Conservation (phyloP, 352 stramenopile species). For the Phytophthora tentaculata region DNA sequence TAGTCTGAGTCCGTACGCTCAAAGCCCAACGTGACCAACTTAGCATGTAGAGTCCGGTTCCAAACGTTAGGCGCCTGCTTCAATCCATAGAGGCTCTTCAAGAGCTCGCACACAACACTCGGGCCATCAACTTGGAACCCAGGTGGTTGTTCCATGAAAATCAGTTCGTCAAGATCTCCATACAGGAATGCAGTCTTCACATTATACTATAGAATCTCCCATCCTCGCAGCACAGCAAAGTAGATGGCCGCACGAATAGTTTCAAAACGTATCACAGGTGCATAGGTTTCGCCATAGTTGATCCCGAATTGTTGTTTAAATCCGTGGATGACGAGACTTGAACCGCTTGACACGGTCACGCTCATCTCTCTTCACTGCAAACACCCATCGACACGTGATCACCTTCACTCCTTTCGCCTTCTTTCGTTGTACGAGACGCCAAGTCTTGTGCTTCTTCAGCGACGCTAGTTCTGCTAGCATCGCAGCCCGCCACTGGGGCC, state of each 20-base stretch:
- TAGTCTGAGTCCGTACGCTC: background rate
- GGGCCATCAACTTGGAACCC: background rate
- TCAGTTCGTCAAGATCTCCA: background rate
- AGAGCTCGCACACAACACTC: background rate
- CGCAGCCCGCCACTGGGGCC: slow-evolving; percentile 7
- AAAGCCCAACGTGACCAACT: background rate
- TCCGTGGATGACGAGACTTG: too few relatives aligned
- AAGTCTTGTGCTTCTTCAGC: background rate
- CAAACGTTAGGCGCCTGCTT: background rate
- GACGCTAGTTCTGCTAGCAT: slow-evolving; percentile 6
- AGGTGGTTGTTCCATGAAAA: background rate
- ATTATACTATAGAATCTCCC: too few relatives aligned
- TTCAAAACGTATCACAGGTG: too few relatives aligned
- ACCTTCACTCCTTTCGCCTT: background rate
- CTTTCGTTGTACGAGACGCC: background rate
- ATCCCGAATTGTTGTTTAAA: too few relatives aligned
- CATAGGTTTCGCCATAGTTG: too few relatives aligned
- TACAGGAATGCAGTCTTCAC: too few relatives aligned
- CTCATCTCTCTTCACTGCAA: background rate
- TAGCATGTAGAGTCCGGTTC: background rate
- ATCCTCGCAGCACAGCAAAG: too few relatives aligned
- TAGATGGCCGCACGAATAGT: too few relatives aligned
- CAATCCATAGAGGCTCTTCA: background rate
- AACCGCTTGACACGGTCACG: too few relatives aligned
- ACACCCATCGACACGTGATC: slow-evolving; percentile 4